These are phyloP conservation scores for Raddia distichophylla DNA, from an alignment of 176 grass and related monocot genomes.

Conservation along the genomic window DNA sequence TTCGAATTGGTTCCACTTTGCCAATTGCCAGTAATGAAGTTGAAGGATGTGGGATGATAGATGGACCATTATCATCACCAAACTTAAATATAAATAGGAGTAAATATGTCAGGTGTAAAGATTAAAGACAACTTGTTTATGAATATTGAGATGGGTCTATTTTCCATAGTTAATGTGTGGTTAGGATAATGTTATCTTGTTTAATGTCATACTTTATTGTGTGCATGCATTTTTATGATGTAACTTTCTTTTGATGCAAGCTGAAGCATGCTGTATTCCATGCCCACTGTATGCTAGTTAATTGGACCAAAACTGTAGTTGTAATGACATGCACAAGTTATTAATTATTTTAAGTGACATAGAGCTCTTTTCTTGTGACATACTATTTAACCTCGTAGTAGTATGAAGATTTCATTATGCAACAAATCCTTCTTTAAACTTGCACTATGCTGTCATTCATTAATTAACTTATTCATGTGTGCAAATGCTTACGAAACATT, in stretches of 20 bases:
- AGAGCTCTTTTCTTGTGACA: constrained; percentile 5
- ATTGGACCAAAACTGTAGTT: constrained; percentile 1
- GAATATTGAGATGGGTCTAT: constrained; percentile 5
- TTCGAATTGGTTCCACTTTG: not conserved
- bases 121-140: constrained; percentile 3
- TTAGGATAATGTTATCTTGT: constrained; percentile 9
- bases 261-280: not conserved
- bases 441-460: not conserved
- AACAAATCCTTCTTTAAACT: constrained; percentile 30
- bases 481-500: constrained; percentile 32
- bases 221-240: constrained; percentile 5
- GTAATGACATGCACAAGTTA: constrained; percentile 7
- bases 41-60: not conserved
- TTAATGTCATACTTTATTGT: not conserved
- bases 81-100: not conserved
- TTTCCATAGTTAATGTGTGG: not conserved
- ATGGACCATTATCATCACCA: not conserved
- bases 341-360: constrained; percentile 20
- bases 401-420: not conserved
- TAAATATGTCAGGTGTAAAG: not conserved
- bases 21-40: not conserved
- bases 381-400: not conserved
- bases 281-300: constrained; percentile 7
- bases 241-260: constrained; percentile 28
- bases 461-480: constrained; percentile 13